These are phyloP conservation scores for Betula pendula DNA, from an alignment of 306 rosid genomes.

Conservation along the genomic window DNA sequence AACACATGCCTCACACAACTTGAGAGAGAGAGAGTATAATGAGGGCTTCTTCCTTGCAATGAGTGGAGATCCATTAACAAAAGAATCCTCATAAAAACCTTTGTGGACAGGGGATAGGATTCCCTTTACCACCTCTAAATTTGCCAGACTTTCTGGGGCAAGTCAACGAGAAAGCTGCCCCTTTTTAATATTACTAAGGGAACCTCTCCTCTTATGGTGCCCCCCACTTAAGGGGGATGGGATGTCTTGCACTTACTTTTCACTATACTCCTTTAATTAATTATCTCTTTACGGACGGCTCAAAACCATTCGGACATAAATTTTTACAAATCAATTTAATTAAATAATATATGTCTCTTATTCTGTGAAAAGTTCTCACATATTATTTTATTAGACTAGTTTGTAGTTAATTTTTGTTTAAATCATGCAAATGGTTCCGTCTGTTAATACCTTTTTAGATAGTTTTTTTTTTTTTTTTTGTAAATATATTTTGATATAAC, in stretches of 20 bases:
- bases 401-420: too few relatives aligned
- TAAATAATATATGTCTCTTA: too few relatives aligned
- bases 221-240: constrained; percentile 53
- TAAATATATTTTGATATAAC: too few relatives aligned
- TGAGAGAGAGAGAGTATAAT: constrained; percentile 26
- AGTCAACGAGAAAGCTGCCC: constrained; percentile 78
- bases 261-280: neutral
- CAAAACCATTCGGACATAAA: too few relatives aligned
- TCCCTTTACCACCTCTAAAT: constrained; percentile 65
- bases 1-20: constrained; percentile 60
- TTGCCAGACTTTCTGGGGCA: constrained; percentile 74
- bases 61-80: constrained; percentile 68
- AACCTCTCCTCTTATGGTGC: constrained; percentile 68
- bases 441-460: too few relatives aligned
- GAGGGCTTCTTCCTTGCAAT: constrained; percentile 47
- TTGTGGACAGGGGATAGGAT: constrained; percentile 71
- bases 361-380: too few relatives aligned
- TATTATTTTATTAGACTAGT: too few relatives aligned
- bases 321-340: too few relatives aligned
- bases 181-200: constrained; percentile 46
- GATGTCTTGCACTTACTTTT: constrained; percentile 18
- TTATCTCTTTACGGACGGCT: too few relatives aligned
- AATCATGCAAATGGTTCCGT: too few relatives aligned
- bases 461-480: too few relatives aligned
- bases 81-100: constrained; percentile 54